Evolutionary conservation across 768 basidiomycete genomes (phyloP).

Genomic region (Russula vinacea): DNA sequence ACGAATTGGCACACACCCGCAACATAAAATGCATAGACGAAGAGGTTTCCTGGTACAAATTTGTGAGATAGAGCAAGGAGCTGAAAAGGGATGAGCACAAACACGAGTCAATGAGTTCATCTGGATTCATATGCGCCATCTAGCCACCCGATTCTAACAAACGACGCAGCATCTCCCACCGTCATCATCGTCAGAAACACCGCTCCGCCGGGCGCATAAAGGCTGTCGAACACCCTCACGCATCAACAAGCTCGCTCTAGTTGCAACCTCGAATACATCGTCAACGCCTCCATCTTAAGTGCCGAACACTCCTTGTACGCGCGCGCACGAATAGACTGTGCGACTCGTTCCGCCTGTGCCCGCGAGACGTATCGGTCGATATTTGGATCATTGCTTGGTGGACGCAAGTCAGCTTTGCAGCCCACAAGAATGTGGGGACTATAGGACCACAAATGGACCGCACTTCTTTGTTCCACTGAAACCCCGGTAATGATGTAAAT

Average conservation of each 20-base stretch:
- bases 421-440: slow-evolving; percentile 96
- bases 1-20: too few relatives aligned
- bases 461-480: slow-evolving; percentile 97
- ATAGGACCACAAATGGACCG: slow-evolving; percentile 90
- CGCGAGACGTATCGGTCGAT: slow-evolving; percentile 61
- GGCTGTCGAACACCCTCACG: slow-evolving; percentile 67
- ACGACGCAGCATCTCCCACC: slow-evolving; percentile 27
- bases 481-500: not conserved
- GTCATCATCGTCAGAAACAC: slow-evolving; percentile 26
- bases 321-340: slow-evolving; percentile 80
- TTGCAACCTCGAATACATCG: slow-evolving; percentile 96
- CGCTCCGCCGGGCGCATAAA: slow-evolving; percentile 39
- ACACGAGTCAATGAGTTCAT: too few relatives aligned
- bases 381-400: slow-evolving; percentile 47
- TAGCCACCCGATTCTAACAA: slow-evolving; percentile 23
- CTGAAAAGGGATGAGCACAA: too few relatives aligned
- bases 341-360: slow-evolving; percentile 78
- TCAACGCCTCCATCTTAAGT: slow-evolving; percentile 87
- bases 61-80: too few relatives aligned
- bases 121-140: too few relatives aligned
- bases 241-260: slow-evolving; percentile 94
- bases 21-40: too few relatives aligned
- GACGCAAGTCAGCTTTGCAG: slow-evolving; percentile 91
- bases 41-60: too few relatives aligned
- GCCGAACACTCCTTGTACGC: slow-evolving; percentile 95